Percentiles rank a stretch among this genome's conserved stretches.
Evolutionary conservation across 805 yeast genomes (phyloP).

Genomic region (Lipomyces chichibuensis): DNA sequence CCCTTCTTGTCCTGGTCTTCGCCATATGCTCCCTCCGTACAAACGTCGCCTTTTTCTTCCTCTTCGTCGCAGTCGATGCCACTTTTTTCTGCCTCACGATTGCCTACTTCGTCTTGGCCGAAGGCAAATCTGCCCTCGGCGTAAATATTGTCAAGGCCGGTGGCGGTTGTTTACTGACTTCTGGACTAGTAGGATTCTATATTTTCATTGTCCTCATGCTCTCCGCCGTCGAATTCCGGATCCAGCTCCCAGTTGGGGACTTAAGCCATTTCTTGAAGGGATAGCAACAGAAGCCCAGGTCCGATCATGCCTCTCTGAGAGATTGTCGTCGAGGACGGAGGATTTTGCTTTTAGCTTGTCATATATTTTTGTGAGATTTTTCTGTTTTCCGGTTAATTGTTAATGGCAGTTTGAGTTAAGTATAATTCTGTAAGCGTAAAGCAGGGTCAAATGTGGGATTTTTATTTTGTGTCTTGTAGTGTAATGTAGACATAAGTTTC

Average conservation of each 20-base stretch:
- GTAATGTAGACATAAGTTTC: too few relatives aligned
- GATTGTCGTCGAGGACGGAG: too few relatives aligned
- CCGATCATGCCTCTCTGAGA: slow-evolving; percentile 17
- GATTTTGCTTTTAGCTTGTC: too few relatives aligned
- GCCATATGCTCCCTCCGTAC: slow-evolving; percentile 32
- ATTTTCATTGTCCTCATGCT: slow-evolving; percentile 33
- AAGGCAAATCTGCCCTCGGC: slow-evolving; percentile 8
- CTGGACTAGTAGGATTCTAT: slow-evolving; percentile 31
- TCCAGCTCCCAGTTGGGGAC: slow-evolving; percentile 34
- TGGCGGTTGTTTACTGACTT: slow-evolving; percentile 29
- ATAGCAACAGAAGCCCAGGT: slow-evolving; percentile 32
- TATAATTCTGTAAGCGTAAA: too few relatives aligned
- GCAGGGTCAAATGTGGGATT: too few relatives aligned
- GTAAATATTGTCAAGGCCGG: slow-evolving; percentile 26
- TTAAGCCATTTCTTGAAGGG: slow-evolving; percentile 27
- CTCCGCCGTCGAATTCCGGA: slow-evolving; percentile 33
- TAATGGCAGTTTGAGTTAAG: too few relatives aligned
- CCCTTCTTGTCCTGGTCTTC: slow-evolving; percentile 24
- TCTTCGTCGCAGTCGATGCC: slow-evolving; percentile 24
- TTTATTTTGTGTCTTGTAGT: too few relatives aligned
- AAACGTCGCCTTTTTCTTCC: slow-evolving; percentile 30
- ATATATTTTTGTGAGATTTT: too few relatives aligned
- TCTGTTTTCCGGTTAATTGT: too few relatives aligned
- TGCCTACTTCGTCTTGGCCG: slow-evolving; percentile 23
- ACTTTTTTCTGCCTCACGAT: slow-evolving; percentile 25